These are phyloP conservation scores for Trichoderma parareesei DNA, from an alignment of 495 filamentous ascomycete species.

Conservation along the genomic window DNA sequence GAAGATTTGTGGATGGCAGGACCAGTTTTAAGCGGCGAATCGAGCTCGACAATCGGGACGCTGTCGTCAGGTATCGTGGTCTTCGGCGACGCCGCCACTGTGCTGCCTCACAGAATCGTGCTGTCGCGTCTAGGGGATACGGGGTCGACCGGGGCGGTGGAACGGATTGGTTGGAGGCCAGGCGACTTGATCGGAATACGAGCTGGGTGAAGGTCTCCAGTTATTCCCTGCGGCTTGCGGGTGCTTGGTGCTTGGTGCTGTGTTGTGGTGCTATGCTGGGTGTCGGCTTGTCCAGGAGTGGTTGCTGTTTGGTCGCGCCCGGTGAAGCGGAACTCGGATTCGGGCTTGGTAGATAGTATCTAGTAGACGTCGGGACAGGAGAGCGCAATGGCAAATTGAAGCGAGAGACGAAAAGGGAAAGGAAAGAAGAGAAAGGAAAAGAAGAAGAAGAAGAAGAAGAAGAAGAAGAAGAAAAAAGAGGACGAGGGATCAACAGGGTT, in stretches of 20 bases:
- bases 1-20: slow-evolving; percentile 2
- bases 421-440: background rate
- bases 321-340: background rate
- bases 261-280: no score
- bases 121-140: slow-evolving; percentile 10
- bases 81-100: background rate
- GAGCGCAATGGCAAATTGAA: background rate
- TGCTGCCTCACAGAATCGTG: slow-evolving; percentile 7
- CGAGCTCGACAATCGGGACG: background rate
- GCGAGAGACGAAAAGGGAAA: background rate
- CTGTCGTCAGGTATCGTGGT: background rate
- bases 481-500: background rate
- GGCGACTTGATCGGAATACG: slow-evolving; percentile 7
- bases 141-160: slow-evolving; percentile 6
- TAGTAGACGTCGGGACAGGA: background rate
- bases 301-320: background rate
- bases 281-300: no score
- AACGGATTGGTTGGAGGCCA: slow-evolving; percentile 7
- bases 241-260: no score
- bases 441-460: background rate
- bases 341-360: no score
- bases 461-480: background rate
- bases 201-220: slow-evolving; percentile 3
- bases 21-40: slow-evolving; percentile 3
- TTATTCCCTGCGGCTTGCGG: background rate